phyloP scores from a whole-genome alignment of 495 filamentous ascomycete species.

The Clohesyomyces aquaticus region DNA sequence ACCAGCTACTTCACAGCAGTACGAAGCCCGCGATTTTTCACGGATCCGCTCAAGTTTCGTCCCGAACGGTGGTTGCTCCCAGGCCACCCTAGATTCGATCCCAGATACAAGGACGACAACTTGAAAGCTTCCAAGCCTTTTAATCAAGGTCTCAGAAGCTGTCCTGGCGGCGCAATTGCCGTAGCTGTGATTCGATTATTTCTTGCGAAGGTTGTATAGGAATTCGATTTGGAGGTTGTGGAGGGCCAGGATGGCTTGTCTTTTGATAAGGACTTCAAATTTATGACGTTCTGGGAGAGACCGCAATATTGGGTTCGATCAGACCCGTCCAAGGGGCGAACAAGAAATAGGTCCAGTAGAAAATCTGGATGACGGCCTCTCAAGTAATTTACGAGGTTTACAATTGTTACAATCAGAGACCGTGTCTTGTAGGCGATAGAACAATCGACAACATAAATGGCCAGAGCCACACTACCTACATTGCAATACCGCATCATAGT shows the following conservation, averaged over 20 bases:
- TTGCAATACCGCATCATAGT: no score
- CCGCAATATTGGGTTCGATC: constrained; percentile 1
- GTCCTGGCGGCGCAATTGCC: constrained; percentile 1
- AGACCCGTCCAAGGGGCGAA: no score
- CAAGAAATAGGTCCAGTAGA: no score
- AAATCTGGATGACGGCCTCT: no score
- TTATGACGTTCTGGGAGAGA: not conserved
- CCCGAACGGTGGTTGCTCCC: constrained; percentile 9
- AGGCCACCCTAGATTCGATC: not conserved
- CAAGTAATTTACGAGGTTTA: no score
- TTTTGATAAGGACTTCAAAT: constrained; percentile 12
- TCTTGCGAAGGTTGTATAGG: constrained; percentile 6
- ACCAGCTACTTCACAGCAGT: constrained; percentile 7
- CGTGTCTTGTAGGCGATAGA: no score
- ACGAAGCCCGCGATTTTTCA: constrained; percentile 3
- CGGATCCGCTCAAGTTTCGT: constrained; percentile 5
- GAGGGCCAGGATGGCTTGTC: constrained; percentile 12
- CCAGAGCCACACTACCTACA: no score
- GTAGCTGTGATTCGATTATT: not conserved
- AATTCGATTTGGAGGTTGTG: constrained; percentile 9
- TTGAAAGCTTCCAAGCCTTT: constrained; percentile 9
- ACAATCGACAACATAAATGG: no score
- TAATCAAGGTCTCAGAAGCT: constrained; percentile 5
- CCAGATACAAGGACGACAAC: not conserved
- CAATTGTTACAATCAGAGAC: no score